A percentile compares a stretch with the other conserved stretches of the same genome.
Evolutionary conservation across 2,329 filamentous ascomycete species (phyloP).

Genomic region (Aspergillus tanneri): DNA sequence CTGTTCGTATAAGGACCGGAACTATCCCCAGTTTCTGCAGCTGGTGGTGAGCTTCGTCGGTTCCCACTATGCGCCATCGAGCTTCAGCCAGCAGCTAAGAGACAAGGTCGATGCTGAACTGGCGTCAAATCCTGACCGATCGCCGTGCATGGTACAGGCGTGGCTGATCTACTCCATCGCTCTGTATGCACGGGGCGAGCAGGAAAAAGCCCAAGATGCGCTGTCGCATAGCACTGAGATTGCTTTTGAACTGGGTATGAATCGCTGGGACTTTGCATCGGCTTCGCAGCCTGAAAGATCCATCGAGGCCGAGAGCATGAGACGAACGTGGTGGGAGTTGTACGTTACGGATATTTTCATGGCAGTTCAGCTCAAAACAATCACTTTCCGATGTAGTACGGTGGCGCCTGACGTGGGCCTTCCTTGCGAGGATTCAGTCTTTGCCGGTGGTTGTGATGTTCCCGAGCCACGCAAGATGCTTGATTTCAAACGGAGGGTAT

Average conservation of each 20-base stretch:
- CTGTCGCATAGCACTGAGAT: slow-evolving; percentile 66
- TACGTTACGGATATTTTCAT: slow-evolving; percentile 78
- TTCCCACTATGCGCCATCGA: slow-evolving; percentile 48
- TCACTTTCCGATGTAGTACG: slow-evolving; percentile 65
- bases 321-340: slow-evolving; percentile 84
- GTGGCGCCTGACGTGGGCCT: slow-evolving; percentile 66
- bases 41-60: slow-evolving; percentile 54
- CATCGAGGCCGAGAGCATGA: slow-evolving; percentile 75
- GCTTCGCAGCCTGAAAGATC: slow-evolving; percentile 47
- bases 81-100: slow-evolving; percentile 22
- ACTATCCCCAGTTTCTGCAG: slow-evolving; percentile 49
- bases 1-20: slow-evolving; percentile 35
- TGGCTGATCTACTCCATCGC: slow-evolving; percentile 38
- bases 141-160: slow-evolving; percentile 40
- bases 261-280: slow-evolving; percentile 60
- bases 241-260: slow-evolving; percentile 72
- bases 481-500: slow-evolving; percentile 61
- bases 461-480: slow-evolving; percentile 58
- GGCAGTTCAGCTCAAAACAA: slow-evolving; percentile 58
- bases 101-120: slow-evolving; percentile 29
- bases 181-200: slow-evolving; percentile 36
- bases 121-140: slow-evolving; percentile 21
- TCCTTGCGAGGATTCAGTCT: slow-evolving; percentile 73
- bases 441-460: slow-evolving; percentile 51
- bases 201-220: slow-evolving; percentile 30